Evolutionary conservation across 2,329 filamentous ascomycete genomes (phyloP).

Genomic region (Didymella keratinophila): DNA sequence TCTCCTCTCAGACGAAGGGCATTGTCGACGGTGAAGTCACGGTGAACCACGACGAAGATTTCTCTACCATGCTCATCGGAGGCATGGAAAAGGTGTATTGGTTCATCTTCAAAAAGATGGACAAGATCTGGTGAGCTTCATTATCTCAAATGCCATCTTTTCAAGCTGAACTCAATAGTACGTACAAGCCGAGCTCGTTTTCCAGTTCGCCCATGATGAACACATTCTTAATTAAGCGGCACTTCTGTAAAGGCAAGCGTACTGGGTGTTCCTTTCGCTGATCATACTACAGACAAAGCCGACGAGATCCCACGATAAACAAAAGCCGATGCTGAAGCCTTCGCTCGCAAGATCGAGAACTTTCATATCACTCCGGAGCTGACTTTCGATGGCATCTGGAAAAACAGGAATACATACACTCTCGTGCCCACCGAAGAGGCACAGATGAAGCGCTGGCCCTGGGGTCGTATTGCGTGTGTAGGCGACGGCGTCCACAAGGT

Average conservation of each 20-base stretch:
- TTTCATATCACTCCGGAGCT: slow-evolving; percentile 35
- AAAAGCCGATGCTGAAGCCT: slow-evolving; percentile 40
- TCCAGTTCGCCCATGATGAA: background rate
- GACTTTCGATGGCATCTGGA: slow-evolving; percentile 49
- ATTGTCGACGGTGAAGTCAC: slow-evolving; percentile 15
- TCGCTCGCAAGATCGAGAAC: slow-evolving; percentile 35
- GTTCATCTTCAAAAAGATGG: slow-evolving; percentile 36
- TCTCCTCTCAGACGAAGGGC: slow-evolving; percentile 11
- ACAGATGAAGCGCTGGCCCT: slow-evolving; percentile 51
- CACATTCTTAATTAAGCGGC: background rate
- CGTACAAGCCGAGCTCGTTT: slow-evolving; percentile 1
- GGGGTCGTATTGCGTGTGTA: slow-evolving; percentile 50
- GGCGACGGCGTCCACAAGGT: slow-evolving; percentile 56
- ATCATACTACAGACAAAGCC: slow-evolving; percentile 28
- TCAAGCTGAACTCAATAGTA: slow-evolving; percentile 6
- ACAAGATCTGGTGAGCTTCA: slow-evolving; percentile 25
- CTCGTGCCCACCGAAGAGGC: slow-evolving; percentile 48
- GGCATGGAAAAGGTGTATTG: slow-evolving; percentile 37
- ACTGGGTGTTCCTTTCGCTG: background rate
- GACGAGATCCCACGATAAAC: slow-evolving; percentile 43
- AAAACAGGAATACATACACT: slow-evolving; percentile 27
- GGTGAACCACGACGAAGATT: slow-evolving; percentile 13
- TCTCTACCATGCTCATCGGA: slow-evolving; percentile 20
- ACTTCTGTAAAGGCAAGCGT: too few species aligned
- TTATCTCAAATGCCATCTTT: background rate